Evolutionary conservation across 2,329 filamentous ascomycete genomes (phyloP).

Genomic region (Malbranchea cinnamomea): DNA sequence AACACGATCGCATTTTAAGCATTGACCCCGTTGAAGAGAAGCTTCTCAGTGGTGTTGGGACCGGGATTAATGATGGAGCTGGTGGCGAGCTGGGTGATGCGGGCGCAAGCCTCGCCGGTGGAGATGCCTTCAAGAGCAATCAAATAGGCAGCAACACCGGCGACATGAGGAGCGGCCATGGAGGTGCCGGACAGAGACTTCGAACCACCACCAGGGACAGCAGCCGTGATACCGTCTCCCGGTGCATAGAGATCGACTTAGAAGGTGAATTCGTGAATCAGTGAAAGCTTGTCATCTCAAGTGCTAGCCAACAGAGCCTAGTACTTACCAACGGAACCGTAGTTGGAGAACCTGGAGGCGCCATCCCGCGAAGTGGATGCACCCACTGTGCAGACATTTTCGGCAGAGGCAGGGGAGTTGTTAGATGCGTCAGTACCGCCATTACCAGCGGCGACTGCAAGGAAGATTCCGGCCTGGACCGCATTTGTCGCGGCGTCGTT

Average conservation of each 20-base stretch:
- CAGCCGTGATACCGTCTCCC: constrained; percentile 35
- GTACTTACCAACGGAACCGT: constrained; percentile 22
- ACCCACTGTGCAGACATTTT: constrained; percentile 27
- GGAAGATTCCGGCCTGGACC: constrained; percentile 23
- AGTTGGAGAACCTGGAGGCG: constrained; percentile 30
- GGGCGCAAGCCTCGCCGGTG: constrained; percentile 28
- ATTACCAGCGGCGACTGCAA: constrained; percentile 29
- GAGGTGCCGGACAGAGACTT: constrained; percentile 28
- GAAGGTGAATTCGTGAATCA: too few relatives aligned
- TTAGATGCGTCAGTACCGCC: constrained; percentile 20
- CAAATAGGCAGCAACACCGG: constrained; percentile 40
- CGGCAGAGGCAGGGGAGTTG: constrained; percentile 25
- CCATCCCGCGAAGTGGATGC: constrained; percentile 21
- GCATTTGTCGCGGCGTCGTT: constrained; percentile 26
- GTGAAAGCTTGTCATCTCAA: too few relatives aligned
- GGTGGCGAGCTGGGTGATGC: constrained; percentile 40
- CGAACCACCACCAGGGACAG: constrained; percentile 35
- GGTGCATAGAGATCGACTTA: constrained; percentile 44
- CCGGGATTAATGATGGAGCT: constrained; percentile 12
- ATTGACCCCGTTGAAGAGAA: constrained; percentile 19
- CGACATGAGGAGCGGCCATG: constrained; percentile 30
- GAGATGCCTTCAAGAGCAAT: constrained; percentile 36
- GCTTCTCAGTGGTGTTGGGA: constrained; percentile 15
- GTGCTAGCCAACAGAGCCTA: too few relatives aligned
- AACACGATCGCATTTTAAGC: too few relatives aligned